Evolutionary conservation across 2,329 filamentous ascomycete genomes (phyloP).

Genomic region (Rhexocercosporidium sp.): DNA sequence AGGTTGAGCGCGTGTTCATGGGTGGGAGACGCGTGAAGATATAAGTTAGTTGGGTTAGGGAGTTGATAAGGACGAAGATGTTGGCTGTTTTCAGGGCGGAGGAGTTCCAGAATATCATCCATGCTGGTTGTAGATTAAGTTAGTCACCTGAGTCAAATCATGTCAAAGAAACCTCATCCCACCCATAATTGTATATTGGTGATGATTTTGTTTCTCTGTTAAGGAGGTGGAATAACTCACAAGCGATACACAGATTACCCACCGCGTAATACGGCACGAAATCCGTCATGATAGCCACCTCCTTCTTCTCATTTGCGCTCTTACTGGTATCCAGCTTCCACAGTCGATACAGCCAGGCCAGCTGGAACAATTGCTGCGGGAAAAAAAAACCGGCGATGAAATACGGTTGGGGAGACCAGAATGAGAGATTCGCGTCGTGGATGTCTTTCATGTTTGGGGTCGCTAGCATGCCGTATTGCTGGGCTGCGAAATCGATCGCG

Average conservation of each 20-base stretch:
- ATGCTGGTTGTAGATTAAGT: constrained; percentile 43
- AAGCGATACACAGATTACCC: constrained; percentile 64
- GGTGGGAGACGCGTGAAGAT: constrained; percentile 52
- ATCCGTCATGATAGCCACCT: constrained; percentile 55
- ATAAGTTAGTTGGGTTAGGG: constrained; percentile 59
- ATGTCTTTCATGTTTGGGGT: constrained; percentile 64
- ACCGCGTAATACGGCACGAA: constrained; percentile 60
- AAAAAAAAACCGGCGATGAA: constrained; percentile 67
- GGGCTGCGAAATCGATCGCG: constrained; percentile 59
- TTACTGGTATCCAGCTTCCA: constrained; percentile 53
- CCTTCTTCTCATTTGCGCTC: constrained; percentile 44
- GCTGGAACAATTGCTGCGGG: constrained; percentile 62
- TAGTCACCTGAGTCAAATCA: not conserved
- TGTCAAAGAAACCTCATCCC: too few species aligned
- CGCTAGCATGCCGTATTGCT: constrained; percentile 63
- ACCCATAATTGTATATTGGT: too few species aligned
- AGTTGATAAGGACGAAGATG: constrained; percentile 61
- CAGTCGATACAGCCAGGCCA: constrained; percentile 61
- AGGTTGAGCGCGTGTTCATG: constrained; percentile 55
- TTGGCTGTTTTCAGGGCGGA: constrained; percentile 56
- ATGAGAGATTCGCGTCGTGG: constrained; percentile 61
- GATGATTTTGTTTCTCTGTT: not conserved
- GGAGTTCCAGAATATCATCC: constrained; percentile 68
- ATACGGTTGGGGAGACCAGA: constrained; percentile 62
- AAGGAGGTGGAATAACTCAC: constrained; percentile 43